Evolutionary conservation across 306 rosid species (phyloP), one percentile per base, ranked within the genome.

Genomic region (Purshia tridentata): DNA sequence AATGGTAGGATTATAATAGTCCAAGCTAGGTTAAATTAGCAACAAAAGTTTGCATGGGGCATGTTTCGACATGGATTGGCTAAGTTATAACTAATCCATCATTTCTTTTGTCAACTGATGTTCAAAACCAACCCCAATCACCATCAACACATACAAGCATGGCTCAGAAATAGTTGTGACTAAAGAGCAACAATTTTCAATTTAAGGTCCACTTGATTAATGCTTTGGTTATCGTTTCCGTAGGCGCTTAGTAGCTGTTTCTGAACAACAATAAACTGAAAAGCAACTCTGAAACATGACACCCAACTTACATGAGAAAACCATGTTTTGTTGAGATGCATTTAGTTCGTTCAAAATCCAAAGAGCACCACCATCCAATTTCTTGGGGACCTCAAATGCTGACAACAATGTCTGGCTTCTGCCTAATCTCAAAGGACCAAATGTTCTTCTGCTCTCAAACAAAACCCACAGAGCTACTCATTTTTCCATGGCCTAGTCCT

Each of bases 371-470:
- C 9, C 56, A 49, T 69, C 13, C 56, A 44, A 8, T 54, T 56
- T 61, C 52, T 50, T 61, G 13, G 71, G 72, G 60, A 59, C 23
- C 65, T 62, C 65, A 50, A 68, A 22, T 10, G 65, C 64, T 5
- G 22, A 18, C 23, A 1, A 75, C 73, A 51, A 12, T 49, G 16
- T 50, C 57, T 15, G 20, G 23, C 40, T 44, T n/a, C 48, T 46
- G 42, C 10, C 14, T 16, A 40, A 60, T 70, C 61, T 13, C 13
- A 39, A 6, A 45, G 29, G 42, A 50, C 51, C 19, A 65, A 48
- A 55, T 47, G 23, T 67, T 65, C 45, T 51, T 41, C 48, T 56
- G 42, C 63, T 61, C 22, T 46, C 62, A 55, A 56, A 75, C 70
- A 75, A 47, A 69, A 22, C 9, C 14, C 16, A 29, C 35, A 45